Percentiles rank a stretch among this genome's conserved stretches.
Conservation (phyloP, 345 rosid species). For the Eucalyptus paniculata region DNA sequence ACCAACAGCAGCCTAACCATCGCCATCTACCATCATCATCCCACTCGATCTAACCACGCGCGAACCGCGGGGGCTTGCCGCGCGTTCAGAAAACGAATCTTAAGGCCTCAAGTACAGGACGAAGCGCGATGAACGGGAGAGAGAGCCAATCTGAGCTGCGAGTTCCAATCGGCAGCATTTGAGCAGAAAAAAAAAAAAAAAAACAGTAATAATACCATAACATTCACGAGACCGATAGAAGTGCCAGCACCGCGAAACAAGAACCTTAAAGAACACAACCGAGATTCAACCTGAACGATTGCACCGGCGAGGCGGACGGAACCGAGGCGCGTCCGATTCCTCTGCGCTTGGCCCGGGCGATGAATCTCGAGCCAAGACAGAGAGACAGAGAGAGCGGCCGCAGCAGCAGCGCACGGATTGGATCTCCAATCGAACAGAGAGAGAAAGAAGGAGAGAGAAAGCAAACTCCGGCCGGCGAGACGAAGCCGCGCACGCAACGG, state of each 20-base stretch:
- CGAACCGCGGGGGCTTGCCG: neutral
- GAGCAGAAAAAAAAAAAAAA: neutral
- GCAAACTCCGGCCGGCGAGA: too few species aligned
- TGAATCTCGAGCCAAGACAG: slow-evolving; percentile 87
- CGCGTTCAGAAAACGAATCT: neutral
- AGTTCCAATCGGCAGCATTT: neutral
- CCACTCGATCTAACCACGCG: neutral
- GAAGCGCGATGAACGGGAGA: neutral
- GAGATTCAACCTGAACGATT: neutral
- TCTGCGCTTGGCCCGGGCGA: slow-evolving; percentile 71
- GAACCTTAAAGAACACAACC: neutral
- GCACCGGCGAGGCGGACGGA: slow-evolving; percentile 3
- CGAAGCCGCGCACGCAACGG: too few species aligned
- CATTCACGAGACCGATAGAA: too few species aligned
- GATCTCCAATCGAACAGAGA: slow-evolving; percentile 24
- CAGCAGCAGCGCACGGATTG: slow-evolving; percentile 1
- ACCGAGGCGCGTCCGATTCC: slow-evolving; percentile 21
- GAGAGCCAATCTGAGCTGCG: neutral
- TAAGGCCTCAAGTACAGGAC: neutral
- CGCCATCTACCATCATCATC: neutral
- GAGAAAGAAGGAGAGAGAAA: neutral
- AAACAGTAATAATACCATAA: too few species aligned
- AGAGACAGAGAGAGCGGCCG: neutral
- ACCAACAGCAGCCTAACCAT: neutral
- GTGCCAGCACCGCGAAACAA: too few species aligned